Percentiles rank a stretch among this genome's conserved stretches.
These are phyloP conservation scores for Penicillium ucsense DNA, from an alignment of 495 filamentous ascomycete genomes.

Conservation along the genomic window DNA sequence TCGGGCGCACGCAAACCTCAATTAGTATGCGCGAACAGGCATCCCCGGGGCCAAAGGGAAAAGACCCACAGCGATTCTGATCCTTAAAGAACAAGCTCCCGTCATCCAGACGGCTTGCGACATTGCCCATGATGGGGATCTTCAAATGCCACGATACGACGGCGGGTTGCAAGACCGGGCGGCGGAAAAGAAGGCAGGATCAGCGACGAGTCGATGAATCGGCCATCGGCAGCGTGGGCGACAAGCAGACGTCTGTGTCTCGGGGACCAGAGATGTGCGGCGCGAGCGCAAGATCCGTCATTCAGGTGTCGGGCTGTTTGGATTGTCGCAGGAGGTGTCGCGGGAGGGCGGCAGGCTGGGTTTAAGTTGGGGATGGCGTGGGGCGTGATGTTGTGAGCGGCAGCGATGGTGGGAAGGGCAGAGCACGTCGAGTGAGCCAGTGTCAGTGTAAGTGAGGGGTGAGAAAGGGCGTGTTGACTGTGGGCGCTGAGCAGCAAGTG, in stretches of 20 bases:
- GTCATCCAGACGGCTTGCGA: slow-evolving; percentile 85
- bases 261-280: slow-evolving; percentile 2
- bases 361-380: background rate
- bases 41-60: too few species aligned
- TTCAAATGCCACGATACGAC: slow-evolving; percentile 2
- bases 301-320: background rate
- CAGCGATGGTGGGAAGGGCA: too few species aligned
- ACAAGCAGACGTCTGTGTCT: slow-evolving; percentile 15
- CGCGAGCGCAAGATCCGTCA: background rate
- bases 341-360: background rate
- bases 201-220: slow-evolving; percentile 18
- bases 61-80: slow-evolving; percentile 69
- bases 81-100: slow-evolving; percentile 77
- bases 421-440: too few species aligned
- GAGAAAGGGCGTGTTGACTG: too few species aligned
- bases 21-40: too few species aligned
- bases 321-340: too few species aligned
- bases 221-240: slow-evolving; percentile 30
- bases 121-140: slow-evolving; percentile 66
- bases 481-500: too few species aligned
- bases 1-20: background rate
- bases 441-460: too few species aligned
- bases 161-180: slow-evolving; percentile 19
- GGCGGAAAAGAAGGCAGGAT: slow-evolving; percentile 19
- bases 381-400: background rate